Evolutionary conservation across 2,329 filamentous ascomycete genomes (phyloP), one percentile per base, ranked within the genome.

Genomic region (Emmonsiellopsis sp.): DNA sequence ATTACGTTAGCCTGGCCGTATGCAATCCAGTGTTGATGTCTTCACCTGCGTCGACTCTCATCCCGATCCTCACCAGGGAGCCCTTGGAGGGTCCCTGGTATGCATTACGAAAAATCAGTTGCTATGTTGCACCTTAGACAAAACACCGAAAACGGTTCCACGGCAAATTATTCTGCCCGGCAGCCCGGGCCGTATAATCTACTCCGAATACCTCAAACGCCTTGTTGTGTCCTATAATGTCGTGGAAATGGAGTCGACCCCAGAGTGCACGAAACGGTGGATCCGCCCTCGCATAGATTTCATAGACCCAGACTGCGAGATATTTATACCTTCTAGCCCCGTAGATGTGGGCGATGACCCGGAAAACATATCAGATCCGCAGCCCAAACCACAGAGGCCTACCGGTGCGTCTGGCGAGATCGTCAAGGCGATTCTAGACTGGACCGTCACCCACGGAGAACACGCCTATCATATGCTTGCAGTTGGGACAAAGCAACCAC

Each of bases 211-310:
- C 49, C 62, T 78, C 8, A 68, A 70, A 10, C 73, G 72, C 55
- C 67, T 82, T 32, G 71, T 82, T 34, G 73, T 78, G 10, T 75
- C 75, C 21, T 78, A 72, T 55, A 66, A 62, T 39, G 59, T 59
- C 17, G 61, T 59, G 3, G 61, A 65, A 45, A 54, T 59, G 5
- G 61, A 67, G 27, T 56, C 60, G 6, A 62, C 62, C 5, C 49
- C 59, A 36, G 58, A 61, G 31, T 65, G 65, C 11, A 62, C 66
- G 51, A 63, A 61, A 40, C 63, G 65, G 27, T 66, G 62, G 36
- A 65, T 60, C 14, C 65, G 65, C 14, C 65, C 70, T 34, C 64
- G 60, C 43, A 60, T 73, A 31, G 68, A 69, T 31, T 71, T 72
- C 52, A 62, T 73, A 27, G 67, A 71, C 47, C 67, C 69, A 3